These are phyloP conservation scores for Pythium plurisporium DNA, from an alignment of 352 stramenopile species.

Conservation along the genomic window DNA sequence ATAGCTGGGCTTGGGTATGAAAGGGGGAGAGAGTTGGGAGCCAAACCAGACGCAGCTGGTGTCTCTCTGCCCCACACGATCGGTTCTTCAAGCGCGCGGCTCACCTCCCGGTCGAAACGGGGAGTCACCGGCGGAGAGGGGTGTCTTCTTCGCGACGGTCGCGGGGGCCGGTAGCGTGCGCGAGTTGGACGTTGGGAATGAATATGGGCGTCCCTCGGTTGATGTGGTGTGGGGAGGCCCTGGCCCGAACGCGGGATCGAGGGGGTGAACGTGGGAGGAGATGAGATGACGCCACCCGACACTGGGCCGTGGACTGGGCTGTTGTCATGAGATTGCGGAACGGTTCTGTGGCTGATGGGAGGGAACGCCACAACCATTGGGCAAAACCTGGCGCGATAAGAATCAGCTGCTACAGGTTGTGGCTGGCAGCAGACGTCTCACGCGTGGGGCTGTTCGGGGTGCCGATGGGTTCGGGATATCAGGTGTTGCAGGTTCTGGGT, in stretches of 20 bases:
- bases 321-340: constrained; percentile 8
- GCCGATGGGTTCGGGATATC: not conserved
- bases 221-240: too few relatives aligned
- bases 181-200: too few relatives aligned
- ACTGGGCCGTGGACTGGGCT: not conserved
- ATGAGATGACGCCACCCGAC: constrained; percentile 15
- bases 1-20: too few relatives aligned
- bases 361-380: not conserved
- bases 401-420: not conserved
- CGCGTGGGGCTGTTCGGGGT: not conserved
- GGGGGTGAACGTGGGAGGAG: not conserved
- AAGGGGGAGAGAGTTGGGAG: too few relatives aligned
- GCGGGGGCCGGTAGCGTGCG: too few relatives aligned
- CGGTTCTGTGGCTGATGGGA: constrained; percentile 2
- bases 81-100: too few relatives aligned
- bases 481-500: not conserved
- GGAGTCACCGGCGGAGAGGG: too few relatives aligned
- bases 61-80: too few relatives aligned
- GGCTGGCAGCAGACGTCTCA: not conserved
- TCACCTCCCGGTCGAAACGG: too few relatives aligned
- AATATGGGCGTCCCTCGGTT: too few relatives aligned
- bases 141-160: too few relatives aligned
- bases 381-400: not conserved
- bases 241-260: not conserved
- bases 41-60: too few relatives aligned